Evolutionary conservation across 495 filamentous ascomycete species (phyloP).

Genomic region (Lasiosphaeria hispida): DNA sequence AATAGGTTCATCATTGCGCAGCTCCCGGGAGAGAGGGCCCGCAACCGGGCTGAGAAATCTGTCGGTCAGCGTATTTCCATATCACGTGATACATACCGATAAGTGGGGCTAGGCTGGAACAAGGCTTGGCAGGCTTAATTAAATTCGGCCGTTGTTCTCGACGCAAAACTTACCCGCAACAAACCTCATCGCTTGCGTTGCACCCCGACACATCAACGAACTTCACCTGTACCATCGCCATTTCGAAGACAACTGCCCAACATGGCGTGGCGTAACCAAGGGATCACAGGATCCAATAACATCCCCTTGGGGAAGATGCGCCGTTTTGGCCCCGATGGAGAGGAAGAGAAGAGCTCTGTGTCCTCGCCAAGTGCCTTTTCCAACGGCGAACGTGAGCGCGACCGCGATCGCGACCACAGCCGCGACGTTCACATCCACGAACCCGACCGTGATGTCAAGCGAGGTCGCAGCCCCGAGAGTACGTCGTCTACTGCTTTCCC

Average conservation of each 20-base stretch:
- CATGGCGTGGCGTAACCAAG: slow-evolving; percentile 93
- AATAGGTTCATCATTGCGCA: no score
- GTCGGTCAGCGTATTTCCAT: no score
- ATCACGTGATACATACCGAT: no score
- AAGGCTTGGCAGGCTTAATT: no score
- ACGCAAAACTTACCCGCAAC: no score
- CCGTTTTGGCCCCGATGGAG: slow-evolving; percentile 72
- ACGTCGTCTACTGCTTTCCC: slow-evolving; percentile 6
- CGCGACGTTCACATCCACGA: slow-evolving; percentile 45
- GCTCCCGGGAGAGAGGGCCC: no score
- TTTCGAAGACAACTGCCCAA: slow-evolving; percentile 20
- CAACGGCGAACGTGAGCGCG: slow-evolving; percentile 26
- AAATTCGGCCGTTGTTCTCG: no score
- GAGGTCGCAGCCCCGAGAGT: slow-evolving; percentile 53
- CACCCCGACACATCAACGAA: no score
- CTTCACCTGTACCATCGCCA: no score
- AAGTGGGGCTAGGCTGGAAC: no score
- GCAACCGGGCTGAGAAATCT: no score
- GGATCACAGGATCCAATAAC: slow-evolving; percentile 97
- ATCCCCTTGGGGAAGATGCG: slow-evolving; percentile 88
- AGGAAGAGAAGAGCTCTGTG: slow-evolving; percentile 40
- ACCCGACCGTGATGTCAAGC: slow-evolving; percentile 61
- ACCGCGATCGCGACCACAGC: slow-evolving; percentile 42
- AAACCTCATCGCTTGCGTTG: no score
- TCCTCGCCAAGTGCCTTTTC: slow-evolving; percentile 21